These are phyloP conservation scores for Colletotrichum sp. DNA, from an alignment of 2,329 filamentous ascomycete genomes.

Conservation along the genomic window DNA sequence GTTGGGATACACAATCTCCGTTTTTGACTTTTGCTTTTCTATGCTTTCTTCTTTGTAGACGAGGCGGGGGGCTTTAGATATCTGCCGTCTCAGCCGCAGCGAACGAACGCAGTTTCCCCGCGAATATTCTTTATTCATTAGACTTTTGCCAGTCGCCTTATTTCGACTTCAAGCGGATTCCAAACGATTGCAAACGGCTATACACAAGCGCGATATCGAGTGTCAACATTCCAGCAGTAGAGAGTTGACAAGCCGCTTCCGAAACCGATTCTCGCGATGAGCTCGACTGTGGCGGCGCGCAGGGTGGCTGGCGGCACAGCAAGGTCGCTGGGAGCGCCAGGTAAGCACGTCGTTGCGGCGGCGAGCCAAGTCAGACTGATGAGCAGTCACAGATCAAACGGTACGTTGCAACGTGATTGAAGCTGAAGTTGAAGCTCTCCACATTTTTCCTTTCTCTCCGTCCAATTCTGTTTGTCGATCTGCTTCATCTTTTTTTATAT, in stretches of 20 bases:
- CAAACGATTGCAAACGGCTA: background rate
- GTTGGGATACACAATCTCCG: background rate
- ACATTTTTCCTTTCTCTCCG: background rate
- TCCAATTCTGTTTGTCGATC: background rate
- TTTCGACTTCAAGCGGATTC: background rate
- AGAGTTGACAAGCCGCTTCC: background rate
- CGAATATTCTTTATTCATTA: background rate
- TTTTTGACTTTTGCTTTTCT: background rate
- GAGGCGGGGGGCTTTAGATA: background rate
- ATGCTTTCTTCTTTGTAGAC: background rate
- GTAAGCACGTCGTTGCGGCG: background rate
- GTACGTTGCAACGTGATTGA: slow-evolving; percentile 1
- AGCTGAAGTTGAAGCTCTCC: slow-evolving; percentile 1
- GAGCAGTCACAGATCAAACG: slow-evolving; percentile 9
- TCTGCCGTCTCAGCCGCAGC: background rate
- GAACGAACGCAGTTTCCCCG: background rate
- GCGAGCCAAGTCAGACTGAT: slow-evolving; percentile 8
- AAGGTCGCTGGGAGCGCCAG: slow-evolving; percentile 1
- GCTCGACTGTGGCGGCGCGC: slow-evolving; percentile 25
- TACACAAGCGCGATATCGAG: background rate
- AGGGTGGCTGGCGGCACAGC: background rate
- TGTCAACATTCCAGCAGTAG: background rate
- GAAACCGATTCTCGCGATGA: slow-evolving; percentile 16
- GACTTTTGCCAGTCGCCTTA: background rate
- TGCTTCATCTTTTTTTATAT: background rate